These are phyloP conservation scores for Amanita molliuscula DNA, from an alignment of 768 basidiomycete genomes.

Conservation along the genomic window DNA sequence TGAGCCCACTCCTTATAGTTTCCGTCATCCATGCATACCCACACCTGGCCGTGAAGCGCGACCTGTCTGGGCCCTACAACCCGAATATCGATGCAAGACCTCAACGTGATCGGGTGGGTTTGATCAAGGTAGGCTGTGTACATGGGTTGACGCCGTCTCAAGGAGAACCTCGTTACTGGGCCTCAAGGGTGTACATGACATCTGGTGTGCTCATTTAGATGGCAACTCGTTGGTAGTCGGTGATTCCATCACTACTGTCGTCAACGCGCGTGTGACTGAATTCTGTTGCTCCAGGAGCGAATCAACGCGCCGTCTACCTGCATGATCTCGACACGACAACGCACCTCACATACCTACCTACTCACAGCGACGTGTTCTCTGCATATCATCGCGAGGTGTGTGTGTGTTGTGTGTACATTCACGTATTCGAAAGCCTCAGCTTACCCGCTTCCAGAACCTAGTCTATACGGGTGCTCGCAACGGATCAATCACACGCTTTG, in stretches of 20 bases:
- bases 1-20: slow-evolving; percentile 20
- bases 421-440: not conserved
- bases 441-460: slow-evolving; percentile 24
- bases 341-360: slow-evolving; percentile 31
- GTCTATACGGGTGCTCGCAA: slow-evolving; percentile 53
- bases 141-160: slow-evolving; percentile 3
- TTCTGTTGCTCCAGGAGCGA: slow-evolving; percentile 31
- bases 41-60: slow-evolving; percentile 25
- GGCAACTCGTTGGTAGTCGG: slow-evolving; percentile 43
- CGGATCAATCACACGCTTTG: slow-evolving; percentile 48
- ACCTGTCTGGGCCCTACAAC: slow-evolving; percentile 46
- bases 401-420: slow-evolving; percentile 15
- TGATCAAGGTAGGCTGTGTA: not conserved
- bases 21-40: not conserved
- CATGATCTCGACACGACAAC: slow-evolving; percentile 33
- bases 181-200: slow-evolving; percentile 35
- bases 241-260: slow-evolving; percentile 13
- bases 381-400: slow-evolving; percentile 45
- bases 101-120: slow-evolving; percentile 28
- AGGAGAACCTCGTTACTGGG: slow-evolving; percentile 27
- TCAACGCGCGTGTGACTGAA: not conserved
- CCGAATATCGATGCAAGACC: slow-evolving; percentile 38
- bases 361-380: slow-evolving; percentile 55
- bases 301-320: slow-evolving; percentile 39
- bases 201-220: slow-evolving; percentile 45